Evolutionary conservation across 805 yeast genomes (phyloP).

Genomic region (Metschnikowia chrysomelidarum): DNA sequence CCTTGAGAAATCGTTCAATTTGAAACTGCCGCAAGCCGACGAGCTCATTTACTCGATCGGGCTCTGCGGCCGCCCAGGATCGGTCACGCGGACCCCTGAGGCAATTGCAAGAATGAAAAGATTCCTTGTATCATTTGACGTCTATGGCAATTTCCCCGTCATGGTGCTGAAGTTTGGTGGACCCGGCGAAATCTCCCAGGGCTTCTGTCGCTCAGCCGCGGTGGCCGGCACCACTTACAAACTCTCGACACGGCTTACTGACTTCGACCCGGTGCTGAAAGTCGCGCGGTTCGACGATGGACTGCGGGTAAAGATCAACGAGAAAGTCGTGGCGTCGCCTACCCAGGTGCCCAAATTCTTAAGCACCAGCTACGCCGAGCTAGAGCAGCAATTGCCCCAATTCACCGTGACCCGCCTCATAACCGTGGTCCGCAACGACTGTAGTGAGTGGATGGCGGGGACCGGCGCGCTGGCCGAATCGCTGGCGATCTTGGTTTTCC

Average conservation of each 20-base stretch:
- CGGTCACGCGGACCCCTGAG: constrained; percentile 61
- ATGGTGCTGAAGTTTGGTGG: constrained; percentile 92
- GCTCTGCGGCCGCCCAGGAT: constrained; percentile 60
- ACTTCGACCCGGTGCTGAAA: constrained; percentile 64
- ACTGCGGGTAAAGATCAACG: constrained; percentile 68
- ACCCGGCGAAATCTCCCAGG: constrained; percentile 94
- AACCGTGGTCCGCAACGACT: constrained; percentile 80
- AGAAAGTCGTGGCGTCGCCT: constrained; percentile 76
- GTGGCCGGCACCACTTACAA: constrained; percentile 96
- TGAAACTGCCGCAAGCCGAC: constrained; percentile 70
- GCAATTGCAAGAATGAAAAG: constrained; percentile 82
- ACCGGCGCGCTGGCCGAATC: constrained; percentile 81
- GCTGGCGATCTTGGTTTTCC: constrained; percentile 88
- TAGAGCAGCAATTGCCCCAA: constrained; percentile 40
- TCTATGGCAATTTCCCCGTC: constrained; percentile 93
- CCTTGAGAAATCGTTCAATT: constrained; percentile 60
- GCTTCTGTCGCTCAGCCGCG: constrained; percentile 96
- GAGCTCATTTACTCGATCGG: constrained; percentile 89
- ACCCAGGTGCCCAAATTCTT: constrained; percentile 52
- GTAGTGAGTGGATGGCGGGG: constrained; percentile 89
- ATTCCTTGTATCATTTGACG: constrained; percentile 79
- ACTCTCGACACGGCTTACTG: constrained; percentile 61
- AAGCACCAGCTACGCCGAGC: constrained; percentile 39
- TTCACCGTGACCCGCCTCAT: constrained; percentile 71
- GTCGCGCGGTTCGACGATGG: constrained; percentile 77